Base-by-base conservation (phyloP, 345 rosid species). In the Gossypium arboreum region DNA sequence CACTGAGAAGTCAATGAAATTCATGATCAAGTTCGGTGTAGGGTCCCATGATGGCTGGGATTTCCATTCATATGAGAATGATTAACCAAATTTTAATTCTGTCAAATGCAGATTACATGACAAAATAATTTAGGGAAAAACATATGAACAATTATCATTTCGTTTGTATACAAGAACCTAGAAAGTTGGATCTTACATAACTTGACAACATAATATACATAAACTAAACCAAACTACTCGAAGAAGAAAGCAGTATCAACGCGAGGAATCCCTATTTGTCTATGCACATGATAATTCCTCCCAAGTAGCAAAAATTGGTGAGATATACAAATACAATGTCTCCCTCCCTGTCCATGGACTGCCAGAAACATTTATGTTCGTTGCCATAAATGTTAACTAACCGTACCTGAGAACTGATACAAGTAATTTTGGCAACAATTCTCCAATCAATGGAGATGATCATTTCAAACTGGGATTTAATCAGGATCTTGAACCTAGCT, bases 221-320 rank as follows among this genome's bases (percentile, higher is more conserved):
- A 78, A 59, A 68, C 76, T 43, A 50, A 20, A 75, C 80, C 73
- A 29, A 47, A 47, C 77, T 73, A 59, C 8, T 29, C 11, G 52
- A 41, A 7, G 50, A 41, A 44, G 71, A 79, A 61, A 50, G n/a
- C 18, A 7, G 72, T 24, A 56, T 62, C 44, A 9, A 64, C 7
- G 20, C 68, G 13, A 29, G 45, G 34, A 60, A 41, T 59, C 29
- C 72, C 79, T 71, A 79, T 55, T 18, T 50, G 58, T 68, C 76
- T 80, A 82, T 84, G 73, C 82, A 86, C 82, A 83, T 50, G 62
- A 73, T 52, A 22, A 71, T 43, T 74, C 78, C 57, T 57, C 62
- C 61, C 80, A 65, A 72, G 79, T 56, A 64, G 74, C 76, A 77
- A 81, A 85, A 80, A 74, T 75, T 76, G 82, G 80, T 66, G 17